Conservation (phyloP, 2,329 filamentous ascomycete species). For the Aspergillus sp. region DNA sequence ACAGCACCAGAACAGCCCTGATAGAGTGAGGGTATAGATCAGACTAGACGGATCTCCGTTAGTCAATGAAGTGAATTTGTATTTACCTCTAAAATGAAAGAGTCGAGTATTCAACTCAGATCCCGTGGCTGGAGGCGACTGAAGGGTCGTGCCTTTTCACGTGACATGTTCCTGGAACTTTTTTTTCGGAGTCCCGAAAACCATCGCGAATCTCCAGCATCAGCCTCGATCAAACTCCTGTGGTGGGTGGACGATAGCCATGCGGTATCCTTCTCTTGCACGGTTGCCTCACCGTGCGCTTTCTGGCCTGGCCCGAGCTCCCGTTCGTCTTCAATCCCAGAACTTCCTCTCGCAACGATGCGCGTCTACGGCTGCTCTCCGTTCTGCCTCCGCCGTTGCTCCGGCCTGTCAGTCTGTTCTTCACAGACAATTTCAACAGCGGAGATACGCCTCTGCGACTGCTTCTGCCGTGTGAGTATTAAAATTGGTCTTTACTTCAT, state of each 20-base stretch:
- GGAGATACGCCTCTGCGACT: conserved; percentile 41
- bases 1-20: too few species aligned
- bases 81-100: too few species aligned
- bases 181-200: conserved; percentile 30
- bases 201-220: conserved; percentile 20
- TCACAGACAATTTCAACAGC: conserved; percentile 42
- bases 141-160: conserved; percentile 21
- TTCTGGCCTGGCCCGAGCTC: conserved; percentile 33
- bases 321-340: conserved; percentile 33
- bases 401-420: conserved; percentile 36
- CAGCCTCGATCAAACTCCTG: conserved; percentile 23
- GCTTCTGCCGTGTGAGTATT: conserved; percentile 44
- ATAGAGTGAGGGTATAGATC: too few species aligned
- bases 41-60: too few species aligned
- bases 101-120: background rate
- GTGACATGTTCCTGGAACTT: conserved; percentile 38
- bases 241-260: conserved; percentile 28
- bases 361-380: conserved; percentile 35
- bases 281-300: conserved; percentile 39
- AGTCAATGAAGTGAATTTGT: too few species aligned
- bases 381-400: conserved; percentile 27
- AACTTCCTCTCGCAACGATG: conserved; percentile 38
- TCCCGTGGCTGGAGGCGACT: conserved; percentile 16
- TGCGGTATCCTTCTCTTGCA: conserved; percentile 42
- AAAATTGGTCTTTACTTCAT: background rate